Base-by-base conservation (phyloP, 768 basidiomycete genomes). In the Cubamyces sp. region DNA sequence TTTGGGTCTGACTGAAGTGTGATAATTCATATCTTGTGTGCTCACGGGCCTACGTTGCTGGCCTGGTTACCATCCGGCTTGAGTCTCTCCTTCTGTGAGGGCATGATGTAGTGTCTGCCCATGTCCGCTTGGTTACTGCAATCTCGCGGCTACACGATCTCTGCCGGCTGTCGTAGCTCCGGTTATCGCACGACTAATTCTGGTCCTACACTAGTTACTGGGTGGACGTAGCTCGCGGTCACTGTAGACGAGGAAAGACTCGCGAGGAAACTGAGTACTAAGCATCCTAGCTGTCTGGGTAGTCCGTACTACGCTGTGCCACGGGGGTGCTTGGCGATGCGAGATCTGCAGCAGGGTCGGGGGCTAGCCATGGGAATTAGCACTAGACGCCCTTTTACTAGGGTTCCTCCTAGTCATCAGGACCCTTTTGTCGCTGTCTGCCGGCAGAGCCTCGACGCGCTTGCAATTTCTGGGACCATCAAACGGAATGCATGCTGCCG, bases 391-490 rank as follows among this genome's bases (percentile, higher is more conserved):
- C 11, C 11, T 19, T 2, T 12, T 57, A 39, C 45, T 50, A 26
- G 57, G 57, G 21, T 47, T 23, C 43, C 34, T 34, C 34, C 48
- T 46, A 46, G 43, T 56, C 41, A 49, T 59, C 50, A 52, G 57
- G 26, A 48, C 26, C 54, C 19, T 41, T 43, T 51, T 52, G 49
- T 59, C 49, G 48, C 40, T 37, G 41, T 52, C 57, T 51, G 57
- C 47, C 57, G 57, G 28, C 57, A 57, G 55, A 56, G 57, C 49
- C 57, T 45, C 48, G 48, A 49, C 48, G 57, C 57, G 57, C 57
- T 59, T 57, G 39, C 37, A 34, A 18, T 41, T 37, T 34, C 34
- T 34, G 48, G 47, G 25, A 42, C 37, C 57, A 51, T 39, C 56
- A 56, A 40, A 49, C 26, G 28, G 45, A 47, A 41, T 25, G 43